Percentiles rank a stretch among this genome's conserved stretches.
phyloP scores from a whole-genome alignment of 2,329 filamentous ascomycete genomes.

The Fusarium napiforme region DNA sequence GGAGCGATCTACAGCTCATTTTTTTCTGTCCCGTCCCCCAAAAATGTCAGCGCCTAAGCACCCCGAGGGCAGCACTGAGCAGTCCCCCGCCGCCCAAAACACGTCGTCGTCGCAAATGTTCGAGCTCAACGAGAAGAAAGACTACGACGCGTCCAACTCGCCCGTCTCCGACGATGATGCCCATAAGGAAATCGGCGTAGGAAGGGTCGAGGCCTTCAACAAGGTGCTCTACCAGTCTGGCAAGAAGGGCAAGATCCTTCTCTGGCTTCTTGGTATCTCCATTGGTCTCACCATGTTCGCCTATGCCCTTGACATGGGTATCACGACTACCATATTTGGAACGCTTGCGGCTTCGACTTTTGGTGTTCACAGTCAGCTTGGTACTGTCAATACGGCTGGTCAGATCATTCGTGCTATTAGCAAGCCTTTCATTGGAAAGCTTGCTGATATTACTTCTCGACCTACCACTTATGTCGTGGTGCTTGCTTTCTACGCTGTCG shows the following conservation, averaged over 20 bases:
- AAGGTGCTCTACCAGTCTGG: slow-evolving; percentile 54
- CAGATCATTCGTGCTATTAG: slow-evolving; percentile 53
- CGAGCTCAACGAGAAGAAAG: slow-evolving; percentile 20
- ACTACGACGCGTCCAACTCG: slow-evolving; percentile 19
- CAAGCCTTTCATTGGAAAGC: slow-evolving; percentile 54
- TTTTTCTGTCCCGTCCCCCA: not conserved
- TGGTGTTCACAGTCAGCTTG: slow-evolving; percentile 47
- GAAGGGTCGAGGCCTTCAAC: slow-evolving; percentile 53
- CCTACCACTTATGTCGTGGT: slow-evolving; percentile 54
- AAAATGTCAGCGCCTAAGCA: slow-evolving; percentile 19
- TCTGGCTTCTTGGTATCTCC: slow-evolving; percentile 51
- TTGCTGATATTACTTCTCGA: slow-evolving; percentile 52
- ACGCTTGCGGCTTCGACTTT: slow-evolving; percentile 51
- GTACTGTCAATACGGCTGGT: slow-evolving; percentile 46
- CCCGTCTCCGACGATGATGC: slow-evolving; percentile 11
- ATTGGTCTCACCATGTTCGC: slow-evolving; percentile 54
- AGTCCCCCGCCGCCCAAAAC: not conserved
- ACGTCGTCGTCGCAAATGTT: slow-evolving; percentile 8
- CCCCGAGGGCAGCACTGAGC: not conserved
- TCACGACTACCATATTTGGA: slow-evolving; percentile 50
- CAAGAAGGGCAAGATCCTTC: slow-evolving; percentile 47
- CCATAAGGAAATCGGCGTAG: slow-evolving; percentile 46
- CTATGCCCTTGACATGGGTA: slow-evolving; percentile 53
- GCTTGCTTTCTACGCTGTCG: slow-evolving; percentile 52
- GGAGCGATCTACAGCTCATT: not conserved